Percentiles rank a stretch among this genome's conserved stretches.
These are phyloP conservation scores for Exophiala viscosa DNA, from an alignment of 2,329 filamentous ascomycete genomes.

Conservation along the genomic window DNA sequence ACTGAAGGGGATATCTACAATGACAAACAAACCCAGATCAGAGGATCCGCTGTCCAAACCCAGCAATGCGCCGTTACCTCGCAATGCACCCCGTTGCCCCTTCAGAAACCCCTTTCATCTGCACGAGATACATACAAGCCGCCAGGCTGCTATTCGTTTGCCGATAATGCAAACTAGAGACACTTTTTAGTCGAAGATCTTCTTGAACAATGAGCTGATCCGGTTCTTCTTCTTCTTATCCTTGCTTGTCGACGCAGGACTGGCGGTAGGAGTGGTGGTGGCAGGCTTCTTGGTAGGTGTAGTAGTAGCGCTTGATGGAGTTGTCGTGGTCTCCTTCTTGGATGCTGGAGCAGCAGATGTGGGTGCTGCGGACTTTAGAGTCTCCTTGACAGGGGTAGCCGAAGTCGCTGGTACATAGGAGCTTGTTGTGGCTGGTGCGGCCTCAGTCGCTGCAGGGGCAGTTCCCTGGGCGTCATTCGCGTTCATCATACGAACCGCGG, in stretches of 20 bases:
- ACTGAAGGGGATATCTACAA: constrained; percentile 27
- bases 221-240: constrained; percentile 67
- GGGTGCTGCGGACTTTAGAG: constrained; percentile 5
- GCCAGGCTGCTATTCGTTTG: background rate
- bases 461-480: constrained; percentile 23
- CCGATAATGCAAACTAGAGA: background rate
- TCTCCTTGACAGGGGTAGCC: constrained; percentile 8
- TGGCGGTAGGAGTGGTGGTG: constrained; percentile 31
- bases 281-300: constrained; percentile 24
- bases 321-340: constrained; percentile 16
- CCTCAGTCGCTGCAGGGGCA: constrained; percentile 3
- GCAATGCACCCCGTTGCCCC: constrained; percentile 19
- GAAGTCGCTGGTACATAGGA: background rate
- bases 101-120: background rate
- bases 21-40: constrained; percentile 19
- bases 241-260: constrained; percentile 33
- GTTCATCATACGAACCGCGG: constrained; percentile 25
- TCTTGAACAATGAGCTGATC: constrained; percentile 61
- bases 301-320: constrained; percentile 8
- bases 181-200: constrained; percentile 45
- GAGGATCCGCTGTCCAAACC: constrained; percentile 20
- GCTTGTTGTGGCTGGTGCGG: background rate
- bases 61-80: constrained; percentile 18
- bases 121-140: background rate
- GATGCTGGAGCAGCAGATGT: constrained; percentile 17